Percentiles rank a stretch among this genome's conserved stretches.
These are phyloP conservation scores for Botrytis porri DNA, from an alignment of 2,329 filamentous ascomycete species.

Conservation along the genomic window DNA sequence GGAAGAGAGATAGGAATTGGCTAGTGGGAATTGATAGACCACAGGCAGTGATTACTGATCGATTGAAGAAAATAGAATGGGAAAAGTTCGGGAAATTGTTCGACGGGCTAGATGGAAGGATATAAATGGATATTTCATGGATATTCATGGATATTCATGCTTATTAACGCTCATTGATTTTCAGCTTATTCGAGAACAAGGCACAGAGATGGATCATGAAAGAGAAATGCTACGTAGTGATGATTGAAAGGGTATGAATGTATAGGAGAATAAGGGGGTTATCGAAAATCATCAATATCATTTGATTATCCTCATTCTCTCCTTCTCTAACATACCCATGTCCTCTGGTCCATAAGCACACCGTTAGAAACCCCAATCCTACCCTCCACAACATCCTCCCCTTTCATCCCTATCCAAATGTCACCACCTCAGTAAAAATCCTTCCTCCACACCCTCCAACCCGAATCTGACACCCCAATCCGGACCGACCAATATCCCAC, in stretches of 20 bases:
- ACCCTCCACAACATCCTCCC: background rate
- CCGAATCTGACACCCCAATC: background rate
- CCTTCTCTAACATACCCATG: background rate
- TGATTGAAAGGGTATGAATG: background rate
- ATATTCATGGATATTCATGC: background rate
- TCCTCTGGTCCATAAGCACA: background rate
- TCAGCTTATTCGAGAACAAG: background rate
- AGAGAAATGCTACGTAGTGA: background rate
- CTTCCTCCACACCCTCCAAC: background rate
- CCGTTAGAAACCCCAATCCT: conserved; percentile 1
- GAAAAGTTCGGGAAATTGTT: background rate
- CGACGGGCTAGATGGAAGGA: background rate
- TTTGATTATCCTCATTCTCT: background rate
- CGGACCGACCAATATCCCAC: background rate
- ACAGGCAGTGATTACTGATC: background rate
- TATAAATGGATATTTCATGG: background rate
- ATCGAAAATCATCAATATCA: background rate
- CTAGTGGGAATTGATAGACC: background rate
- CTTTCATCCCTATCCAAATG: background rate
- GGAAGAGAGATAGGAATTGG: background rate
- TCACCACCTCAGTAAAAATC: background rate
- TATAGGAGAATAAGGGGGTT: background rate
- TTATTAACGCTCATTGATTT: background rate
- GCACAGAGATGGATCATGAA: background rate
- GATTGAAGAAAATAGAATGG: background rate